Evolutionary conservation across 148 eudicot species (phyloP), one percentile per base, ranked within the genome.

Genomic region (Polygonum aviculare): DNA sequence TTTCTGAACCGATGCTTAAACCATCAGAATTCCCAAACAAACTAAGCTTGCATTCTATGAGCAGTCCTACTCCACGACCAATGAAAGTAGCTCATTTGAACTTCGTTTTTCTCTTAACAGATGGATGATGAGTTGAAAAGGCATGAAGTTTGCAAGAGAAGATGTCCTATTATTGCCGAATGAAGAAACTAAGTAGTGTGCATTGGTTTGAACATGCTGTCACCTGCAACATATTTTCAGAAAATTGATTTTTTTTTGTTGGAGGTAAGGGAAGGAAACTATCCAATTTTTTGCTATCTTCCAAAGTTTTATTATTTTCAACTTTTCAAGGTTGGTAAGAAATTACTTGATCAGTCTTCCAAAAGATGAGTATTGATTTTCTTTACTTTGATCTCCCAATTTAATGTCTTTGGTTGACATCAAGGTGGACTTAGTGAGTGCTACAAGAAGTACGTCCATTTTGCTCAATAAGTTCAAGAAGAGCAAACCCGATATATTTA

Each of bases 251-350:
- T 21, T n/a, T n/a, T n/a, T n/a, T n/a, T n/a, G n/a, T n/a, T n/a
- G n/a, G n/a, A n/a, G n/a, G n/a, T n/a, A 93, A 83, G 99, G 94
- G 80, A 83, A 82, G 78, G 99, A 96, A 84, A 94, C 99, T 1
- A 83, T 90, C 81, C 97, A 82, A 78, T 93, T 96, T 82, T 91
- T 91, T 78, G 90, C 90, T 55, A 90, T 96, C 82, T 93, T 96
- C 69, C 99, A 96, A 80, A 89, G 95, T 83, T 96, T 96, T 78
- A 85, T 93, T 74, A 88, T 89, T 79, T 88, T 92, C n/a, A n/a
- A n/a, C n/a, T n/a, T n/a, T n/a, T n/a, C 79, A 90, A 95, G 96
- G 99, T 90, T 69, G 77, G 79, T 48, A 5, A 36, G 49, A 38
- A 15, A 76, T 12, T 38, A 19, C 35, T 82, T 49, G 48, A 11